A percentile compares a stretch with the other conserved stretches of the same genome.
These are phyloP conservation scores for Penicillium waksmanii DNA, from an alignment of 495 filamentous ascomycete genomes.

Conservation along the genomic window DNA sequence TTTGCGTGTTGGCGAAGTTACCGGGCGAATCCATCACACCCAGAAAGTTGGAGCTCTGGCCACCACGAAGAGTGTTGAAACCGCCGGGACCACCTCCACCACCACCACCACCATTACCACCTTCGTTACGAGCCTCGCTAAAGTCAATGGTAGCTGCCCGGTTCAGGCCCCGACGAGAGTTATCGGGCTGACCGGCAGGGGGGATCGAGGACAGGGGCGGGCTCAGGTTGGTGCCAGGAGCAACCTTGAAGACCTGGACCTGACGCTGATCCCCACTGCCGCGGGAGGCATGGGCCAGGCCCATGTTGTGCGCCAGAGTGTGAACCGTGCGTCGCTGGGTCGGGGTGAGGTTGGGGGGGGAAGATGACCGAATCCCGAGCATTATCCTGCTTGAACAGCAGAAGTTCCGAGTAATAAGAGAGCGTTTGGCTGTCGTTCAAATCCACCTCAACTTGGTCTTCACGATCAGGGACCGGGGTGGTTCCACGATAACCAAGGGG, in stretches of 20 bases:
- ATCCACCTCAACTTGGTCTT: slow-evolving; percentile 65
- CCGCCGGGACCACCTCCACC: slow-evolving; percentile 51
- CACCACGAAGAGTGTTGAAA: slow-evolving; percentile 73
- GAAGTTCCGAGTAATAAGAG: slow-evolving; percentile 83
- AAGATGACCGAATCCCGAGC: slow-evolving; percentile 81
- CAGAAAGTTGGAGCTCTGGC: slow-evolving; percentile 75
- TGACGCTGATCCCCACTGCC: slow-evolving; percentile 84
- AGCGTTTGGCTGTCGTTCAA: slow-evolving; percentile 90
- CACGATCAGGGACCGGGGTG: slow-evolving; percentile 16
- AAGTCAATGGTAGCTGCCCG: slow-evolving; percentile 98
- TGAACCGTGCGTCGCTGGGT: slow-evolving; percentile 87
- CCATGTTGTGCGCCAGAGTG: slow-evolving; percentile 94
- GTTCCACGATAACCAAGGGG: slow-evolving; percentile 9
- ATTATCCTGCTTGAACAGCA: slow-evolving; percentile 82
- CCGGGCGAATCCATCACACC: slow-evolving; percentile 85
- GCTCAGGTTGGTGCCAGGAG: slow-evolving; percentile 64
- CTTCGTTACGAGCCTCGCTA: slow-evolving; percentile 78
- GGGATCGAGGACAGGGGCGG: slow-evolving; percentile 62
- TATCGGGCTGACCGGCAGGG: slow-evolving; percentile 67
- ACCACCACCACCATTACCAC: slow-evolving; percentile 51
- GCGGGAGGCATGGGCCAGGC: slow-evolving; percentile 83
- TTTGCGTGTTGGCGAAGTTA: slow-evolving; percentile 64
- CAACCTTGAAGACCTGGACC: slow-evolving; percentile 81
- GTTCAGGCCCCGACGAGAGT: slow-evolving; percentile 78
- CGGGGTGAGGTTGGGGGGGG: slow-evolving; percentile 73